Percentiles rank a stretch among this genome's conserved stretches.
Conservation (phyloP, 2,329 filamentous ascomycete genomes). For the Fusarium agapanthi region DNA sequence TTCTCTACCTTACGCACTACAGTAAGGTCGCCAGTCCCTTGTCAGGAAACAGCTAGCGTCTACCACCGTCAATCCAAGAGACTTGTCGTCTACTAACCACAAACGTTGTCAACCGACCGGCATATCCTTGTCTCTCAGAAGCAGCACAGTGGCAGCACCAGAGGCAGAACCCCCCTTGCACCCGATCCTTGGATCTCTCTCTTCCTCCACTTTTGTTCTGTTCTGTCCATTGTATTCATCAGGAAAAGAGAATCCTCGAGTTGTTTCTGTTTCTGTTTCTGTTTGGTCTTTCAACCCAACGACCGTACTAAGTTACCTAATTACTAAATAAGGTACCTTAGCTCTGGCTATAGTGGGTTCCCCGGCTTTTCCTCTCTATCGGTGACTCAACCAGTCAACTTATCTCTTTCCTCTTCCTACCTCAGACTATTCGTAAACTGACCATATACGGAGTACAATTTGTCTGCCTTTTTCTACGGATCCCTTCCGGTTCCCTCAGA, state of each 20-base stretch:
- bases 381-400: not conserved
- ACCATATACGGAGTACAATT: not conserved
- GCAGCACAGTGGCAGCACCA: not conserved
- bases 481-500: not conserved
- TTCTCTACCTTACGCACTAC: not conserved
- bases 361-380: not conserved
- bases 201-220: conserved; percentile 29
- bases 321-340: not conserved
- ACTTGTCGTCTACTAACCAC: conserved; percentile 33
- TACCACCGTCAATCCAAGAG: conserved; percentile 13
- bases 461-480: not conserved
- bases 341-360: not conserved
- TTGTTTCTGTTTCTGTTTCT: not conserved
- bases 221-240: not conserved
- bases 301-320: not conserved
- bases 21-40: not conserved
- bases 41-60: conserved; percentile 30
- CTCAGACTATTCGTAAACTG: not conserved
- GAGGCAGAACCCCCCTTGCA: conserved; percentile 2
- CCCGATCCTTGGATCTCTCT: conserved; percentile 18
- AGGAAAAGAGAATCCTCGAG: not conserved
- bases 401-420: not conserved
- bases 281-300: conserved; percentile 1
- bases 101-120: conserved; percentile 36
- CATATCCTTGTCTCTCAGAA: conserved; percentile 21